Conservation (phyloP, 1,284 basidiomycete genomes). For the Apiotrichum brassicae region DNA sequence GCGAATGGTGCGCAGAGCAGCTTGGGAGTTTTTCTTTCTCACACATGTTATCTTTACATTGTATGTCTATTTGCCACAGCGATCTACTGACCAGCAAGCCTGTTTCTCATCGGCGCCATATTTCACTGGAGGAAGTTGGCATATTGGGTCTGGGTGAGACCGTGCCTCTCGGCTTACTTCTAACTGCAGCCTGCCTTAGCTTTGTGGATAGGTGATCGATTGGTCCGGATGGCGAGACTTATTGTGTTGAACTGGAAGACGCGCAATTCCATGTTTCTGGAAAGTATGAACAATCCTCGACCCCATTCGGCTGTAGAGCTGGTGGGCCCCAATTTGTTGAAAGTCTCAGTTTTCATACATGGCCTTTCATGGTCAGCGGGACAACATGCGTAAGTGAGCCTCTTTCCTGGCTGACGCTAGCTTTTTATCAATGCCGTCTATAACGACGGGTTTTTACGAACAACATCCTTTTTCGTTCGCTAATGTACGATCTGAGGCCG, state of each 20-base stretch:
- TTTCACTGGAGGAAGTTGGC: constrained; percentile 33
- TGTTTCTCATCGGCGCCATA: constrained; percentile 36
- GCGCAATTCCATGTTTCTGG: too few relatives aligned
- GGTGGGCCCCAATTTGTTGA: constrained; percentile 53
- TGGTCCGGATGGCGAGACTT: constrained; percentile 53
- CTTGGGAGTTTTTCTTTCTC: constrained; percentile 54
- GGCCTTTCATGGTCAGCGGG: constrained; percentile 54
- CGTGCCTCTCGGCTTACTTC: background rate
- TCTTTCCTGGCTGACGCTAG: constrained; percentile 1
- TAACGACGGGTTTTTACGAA: constrained; percentile 34
- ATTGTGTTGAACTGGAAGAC: constrained; percentile 27
- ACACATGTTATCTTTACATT: constrained; percentile 50
- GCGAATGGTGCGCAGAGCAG: constrained; percentile 44
- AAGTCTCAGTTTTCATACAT: constrained; percentile 50
- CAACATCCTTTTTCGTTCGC: constrained; percentile 44
- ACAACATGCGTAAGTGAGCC: constrained; percentile 48
- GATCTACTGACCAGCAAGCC: constrained; percentile 7
- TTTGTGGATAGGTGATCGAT: constrained; percentile 55
- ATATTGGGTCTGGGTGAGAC: constrained; percentile 36
- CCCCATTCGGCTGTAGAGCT: constrained; percentile 32
- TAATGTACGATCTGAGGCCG: constrained; percentile 26
- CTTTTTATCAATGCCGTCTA: constrained; percentile 35
- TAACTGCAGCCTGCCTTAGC: constrained; percentile 22
- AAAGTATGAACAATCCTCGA: too few relatives aligned
- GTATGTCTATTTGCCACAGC: constrained; percentile 9